phyloP scores from a whole-genome alignment of 2,329 filamentous ascomycete genomes.

The Alternaria hordeiaustralica region DNA sequence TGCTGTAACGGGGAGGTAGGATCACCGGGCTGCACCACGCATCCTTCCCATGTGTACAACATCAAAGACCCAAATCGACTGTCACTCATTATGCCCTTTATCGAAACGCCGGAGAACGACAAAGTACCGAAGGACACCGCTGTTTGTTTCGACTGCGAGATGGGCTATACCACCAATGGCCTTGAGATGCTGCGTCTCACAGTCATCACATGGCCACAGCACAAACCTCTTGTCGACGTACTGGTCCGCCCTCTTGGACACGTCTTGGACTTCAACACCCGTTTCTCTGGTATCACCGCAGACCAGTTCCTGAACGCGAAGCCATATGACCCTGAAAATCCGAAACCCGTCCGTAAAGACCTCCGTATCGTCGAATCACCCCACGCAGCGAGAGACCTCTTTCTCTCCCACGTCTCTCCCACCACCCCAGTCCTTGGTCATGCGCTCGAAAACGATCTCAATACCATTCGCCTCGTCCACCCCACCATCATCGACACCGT shows the following conservation, averaged over 20 bases:
- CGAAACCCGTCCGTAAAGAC: constrained; percentile 32
- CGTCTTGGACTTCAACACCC: constrained; percentile 87
- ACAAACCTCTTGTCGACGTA: constrained; percentile 78
- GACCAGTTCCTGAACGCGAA: constrained; percentile 75
- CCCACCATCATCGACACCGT: constrained; percentile 85
- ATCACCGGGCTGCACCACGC: constrained; percentile 76
- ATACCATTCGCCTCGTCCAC: constrained; percentile 82
- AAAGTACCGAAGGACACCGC: constrained; percentile 57
- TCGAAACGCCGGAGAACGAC: constrained; percentile 73
- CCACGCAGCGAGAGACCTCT: constrained; percentile 72
- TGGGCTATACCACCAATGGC: constrained; percentile 91
- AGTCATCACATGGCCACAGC: constrained; percentile 83
- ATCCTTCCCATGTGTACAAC: constrained; percentile 85
- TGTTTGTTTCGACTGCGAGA: constrained; percentile 93
- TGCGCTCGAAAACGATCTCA: constrained; percentile 94
- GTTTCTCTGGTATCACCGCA: constrained; percentile 84
- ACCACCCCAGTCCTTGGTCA: constrained; percentile 88
- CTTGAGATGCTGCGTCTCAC: constrained; percentile 91
- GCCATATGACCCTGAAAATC: constrained; percentile 36
- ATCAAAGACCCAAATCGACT: constrained; percentile 76
- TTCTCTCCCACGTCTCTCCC: constrained; percentile 78
- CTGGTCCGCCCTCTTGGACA: constrained; percentile 84
- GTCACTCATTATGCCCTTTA: constrained; percentile 79
- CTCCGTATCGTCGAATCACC: constrained; percentile 81
- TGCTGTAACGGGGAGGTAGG: constrained; percentile 83